These are phyloP conservation scores for Periconia sp. DNA, from an alignment of 2,329 filamentous ascomycete species.

Conservation along the genomic window DNA sequence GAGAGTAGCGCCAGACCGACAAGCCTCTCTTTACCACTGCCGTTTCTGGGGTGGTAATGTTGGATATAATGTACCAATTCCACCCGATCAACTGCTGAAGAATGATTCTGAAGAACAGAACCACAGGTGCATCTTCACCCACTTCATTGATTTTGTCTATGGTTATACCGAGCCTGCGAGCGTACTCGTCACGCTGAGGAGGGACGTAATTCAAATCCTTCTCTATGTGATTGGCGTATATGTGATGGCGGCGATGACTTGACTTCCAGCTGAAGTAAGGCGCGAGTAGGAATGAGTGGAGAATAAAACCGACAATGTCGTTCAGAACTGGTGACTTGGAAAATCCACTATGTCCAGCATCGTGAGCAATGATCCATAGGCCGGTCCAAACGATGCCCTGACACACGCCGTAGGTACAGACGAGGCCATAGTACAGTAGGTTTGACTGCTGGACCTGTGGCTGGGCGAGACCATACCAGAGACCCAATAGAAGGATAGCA, in stretches of 20 bases:
- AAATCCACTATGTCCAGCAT: constrained; percentile 93
- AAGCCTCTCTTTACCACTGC: too few relatives aligned
- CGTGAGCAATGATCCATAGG: too few relatives aligned
- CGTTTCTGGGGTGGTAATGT: constrained; percentile 73
- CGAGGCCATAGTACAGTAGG: too few relatives aligned
- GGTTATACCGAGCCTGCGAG: constrained; percentile 70
- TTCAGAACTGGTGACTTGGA: constrained; percentile 88
- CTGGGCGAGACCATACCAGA: too few relatives aligned
- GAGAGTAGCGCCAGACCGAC: too few relatives aligned
- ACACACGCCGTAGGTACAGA: too few relatives aligned
- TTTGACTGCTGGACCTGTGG: too few relatives aligned
- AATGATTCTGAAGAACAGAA: constrained; percentile 72
- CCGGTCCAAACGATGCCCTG: too few relatives aligned
- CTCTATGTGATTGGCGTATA: constrained; percentile 94
- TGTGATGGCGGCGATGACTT: constrained; percentile 99
- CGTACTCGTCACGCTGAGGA: constrained; percentile 80
- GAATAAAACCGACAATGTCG: constrained; percentile 87
- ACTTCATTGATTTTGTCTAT: constrained; percentile 83
- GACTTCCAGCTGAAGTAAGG: constrained; percentile 99
- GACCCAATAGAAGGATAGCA: too few relatives aligned
- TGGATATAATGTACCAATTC: constrained; percentile 87
- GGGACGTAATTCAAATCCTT: constrained; percentile 98
- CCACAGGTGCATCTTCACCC: constrained; percentile 89
- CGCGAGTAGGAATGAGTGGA: constrained; percentile 84
- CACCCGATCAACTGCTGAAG: constrained; percentile 89